These are phyloP conservation scores for Penicillium dipodomyicola DNA, from an alignment of 495 filamentous ascomycete species.

Conservation along the genomic window DNA sequence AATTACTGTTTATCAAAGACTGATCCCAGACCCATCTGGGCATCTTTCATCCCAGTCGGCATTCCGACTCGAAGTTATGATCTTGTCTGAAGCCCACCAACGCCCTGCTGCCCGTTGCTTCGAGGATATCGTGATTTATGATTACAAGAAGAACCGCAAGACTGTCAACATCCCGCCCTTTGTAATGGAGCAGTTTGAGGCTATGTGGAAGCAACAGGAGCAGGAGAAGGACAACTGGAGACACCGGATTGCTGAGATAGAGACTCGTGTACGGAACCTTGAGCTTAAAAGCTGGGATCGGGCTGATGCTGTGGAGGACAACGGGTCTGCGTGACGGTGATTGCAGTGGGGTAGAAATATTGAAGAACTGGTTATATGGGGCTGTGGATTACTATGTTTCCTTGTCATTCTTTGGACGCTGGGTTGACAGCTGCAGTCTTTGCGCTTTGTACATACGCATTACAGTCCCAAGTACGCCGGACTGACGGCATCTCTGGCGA, in stretches of 20 bases:
- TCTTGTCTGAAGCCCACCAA: constrained; percentile 77
- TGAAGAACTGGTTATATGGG: neutral
- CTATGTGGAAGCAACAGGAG: constrained; percentile 67
- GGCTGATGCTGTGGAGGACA: constrained; percentile 66
- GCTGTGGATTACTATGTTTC: neutral
- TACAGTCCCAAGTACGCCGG: neutral
- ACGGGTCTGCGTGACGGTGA: constrained; percentile 50
- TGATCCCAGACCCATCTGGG: constrained; percentile 52
- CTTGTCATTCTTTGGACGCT: neutral
- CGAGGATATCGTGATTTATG: constrained; percentile 84
- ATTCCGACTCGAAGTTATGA: constrained; percentile 57
- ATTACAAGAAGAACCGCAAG: constrained; percentile 62
- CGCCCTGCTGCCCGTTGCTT: constrained; percentile 73
- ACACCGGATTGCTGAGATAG: constrained; percentile 53
- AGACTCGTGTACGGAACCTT: constrained; percentile 54
- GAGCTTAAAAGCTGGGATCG: constrained; percentile 77
- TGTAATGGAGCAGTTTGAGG: constrained; percentile 61
- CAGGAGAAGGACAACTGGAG: constrained; percentile 49
- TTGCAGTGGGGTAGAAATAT: neutral
- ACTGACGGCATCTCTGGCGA: neutral
- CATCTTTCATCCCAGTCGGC: constrained; percentile 40
- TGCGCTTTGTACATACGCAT: constrained; percentile 7
- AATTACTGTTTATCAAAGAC: constrained; percentile 85
- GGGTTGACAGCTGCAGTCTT: neutral
- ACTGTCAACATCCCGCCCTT: constrained; percentile 59